These are phyloP conservation scores for Vitis hybrid DNA, from an alignment of 177 flowering plant genomes.

Conservation along the genomic window DNA sequence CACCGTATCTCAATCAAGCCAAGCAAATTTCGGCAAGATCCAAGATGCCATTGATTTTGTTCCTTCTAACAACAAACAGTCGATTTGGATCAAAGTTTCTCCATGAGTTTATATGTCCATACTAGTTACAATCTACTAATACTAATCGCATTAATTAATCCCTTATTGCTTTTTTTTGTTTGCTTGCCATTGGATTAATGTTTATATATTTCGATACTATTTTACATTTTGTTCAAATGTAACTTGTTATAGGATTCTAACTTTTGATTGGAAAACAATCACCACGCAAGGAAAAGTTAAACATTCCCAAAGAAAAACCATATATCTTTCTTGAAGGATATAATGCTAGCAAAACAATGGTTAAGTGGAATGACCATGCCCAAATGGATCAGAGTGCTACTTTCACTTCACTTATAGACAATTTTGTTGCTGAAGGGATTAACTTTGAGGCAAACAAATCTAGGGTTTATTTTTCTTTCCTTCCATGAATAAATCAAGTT, in stretches of 20 bases:
- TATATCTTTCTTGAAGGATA: conserved; percentile 24
- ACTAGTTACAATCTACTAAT: background rate
- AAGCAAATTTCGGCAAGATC: background rate
- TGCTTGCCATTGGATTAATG: too few relatives aligned
- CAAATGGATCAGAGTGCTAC: background rate
- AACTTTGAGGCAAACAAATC: conserved; percentile 10
- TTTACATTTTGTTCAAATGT: background rate
- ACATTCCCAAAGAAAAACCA: background rate
- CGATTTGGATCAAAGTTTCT: conserved; percentile 1
- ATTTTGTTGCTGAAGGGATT: conserved; percentile 18
- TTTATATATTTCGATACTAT: too few relatives aligned
- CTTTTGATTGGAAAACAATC: background rate
- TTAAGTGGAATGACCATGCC: conserved; percentile 7
- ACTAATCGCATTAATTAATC: background rate
- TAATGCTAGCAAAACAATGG: background rate
- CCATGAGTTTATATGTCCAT: background rate
- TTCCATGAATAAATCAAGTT: too few relatives aligned
- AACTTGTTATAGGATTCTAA: background rate
- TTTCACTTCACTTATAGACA: conserved; percentile 4
- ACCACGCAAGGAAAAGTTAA: conserved; percentile 16
- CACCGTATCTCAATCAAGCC: background rate
- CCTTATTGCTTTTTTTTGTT: background rate
- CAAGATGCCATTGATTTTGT: conserved; percentile 11
- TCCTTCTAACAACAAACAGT: conserved; percentile 2
- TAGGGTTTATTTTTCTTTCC: background rate